phyloP scores from a whole-genome alignment of 768 basidiomycete species.

The Boletales sp. region DNA sequence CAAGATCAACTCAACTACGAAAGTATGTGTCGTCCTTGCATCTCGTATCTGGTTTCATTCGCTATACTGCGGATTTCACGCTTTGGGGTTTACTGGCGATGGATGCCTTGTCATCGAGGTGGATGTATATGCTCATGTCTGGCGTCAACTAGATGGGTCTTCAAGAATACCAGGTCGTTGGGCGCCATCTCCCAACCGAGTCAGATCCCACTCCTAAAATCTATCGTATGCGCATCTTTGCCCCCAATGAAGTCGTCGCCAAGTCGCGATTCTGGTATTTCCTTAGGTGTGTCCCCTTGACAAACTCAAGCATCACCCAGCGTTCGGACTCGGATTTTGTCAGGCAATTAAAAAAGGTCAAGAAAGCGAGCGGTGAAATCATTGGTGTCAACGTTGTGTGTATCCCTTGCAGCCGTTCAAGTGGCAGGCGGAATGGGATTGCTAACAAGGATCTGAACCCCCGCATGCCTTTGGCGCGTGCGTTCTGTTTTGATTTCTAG shows the following conservation, averaged over 20 bases:
- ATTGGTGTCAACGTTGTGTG: constrained; percentile 96
- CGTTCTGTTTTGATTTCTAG: constrained; percentile 44
- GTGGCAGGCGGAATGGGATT: constrained; percentile 80
- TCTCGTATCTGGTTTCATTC: background rate
- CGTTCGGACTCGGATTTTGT: background rate
- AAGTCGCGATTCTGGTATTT: constrained; percentile 99
- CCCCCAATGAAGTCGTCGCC: constrained; percentile 97
- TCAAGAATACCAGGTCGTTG: constrained; percentile 94
- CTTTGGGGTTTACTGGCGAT: constrained; percentile 14
- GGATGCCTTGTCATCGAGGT: constrained; percentile 26
- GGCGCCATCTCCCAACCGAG: constrained; percentile 95
- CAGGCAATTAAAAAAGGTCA: constrained; percentile 97
- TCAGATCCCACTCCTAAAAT: constrained; percentile 93
- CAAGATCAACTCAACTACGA: constrained; percentile 20
- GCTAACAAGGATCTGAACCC: constrained; percentile 37
- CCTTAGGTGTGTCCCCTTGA: constrained; percentile 58
- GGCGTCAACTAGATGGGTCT: constrained; percentile 60
- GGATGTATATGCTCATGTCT: constrained; percentile 20
- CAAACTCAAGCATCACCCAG: background rate
- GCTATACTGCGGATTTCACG: background rate
- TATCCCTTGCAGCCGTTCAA: constrained; percentile 76
- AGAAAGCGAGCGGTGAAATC: constrained; percentile 99
- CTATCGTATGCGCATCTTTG: constrained; percentile 99
- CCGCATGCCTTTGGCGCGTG: constrained; percentile 2
- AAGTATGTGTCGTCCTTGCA: constrained; percentile 24